Evolutionary conservation across 139 green algal genomes (phyloP), one percentile per base, ranked within the genome.

Genomic region (Picochlorum sp.): DNA sequence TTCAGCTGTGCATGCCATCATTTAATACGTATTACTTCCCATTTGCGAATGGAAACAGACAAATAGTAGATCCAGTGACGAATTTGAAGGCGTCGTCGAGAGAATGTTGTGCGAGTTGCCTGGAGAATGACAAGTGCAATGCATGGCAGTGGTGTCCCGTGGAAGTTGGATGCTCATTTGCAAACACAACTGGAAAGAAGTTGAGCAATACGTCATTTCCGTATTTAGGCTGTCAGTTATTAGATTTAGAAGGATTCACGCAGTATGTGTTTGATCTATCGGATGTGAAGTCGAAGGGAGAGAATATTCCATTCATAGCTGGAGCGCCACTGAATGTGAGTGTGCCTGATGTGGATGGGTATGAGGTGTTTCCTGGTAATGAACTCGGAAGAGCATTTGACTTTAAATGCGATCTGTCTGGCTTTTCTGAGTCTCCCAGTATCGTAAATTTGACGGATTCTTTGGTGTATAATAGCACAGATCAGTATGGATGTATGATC

Each of bases 211-310:
- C 10, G 2, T n/a, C 5, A 28, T 77, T 69, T 18, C 71, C 71
- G n/a, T 68, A 77, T 54, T 41, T 56, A 10, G 71, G 71, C 46
- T 77, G 71, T 57, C 64, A 77, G 57, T 64, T 77, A 6, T 34
- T 77, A 8, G 28, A 62, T 28, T 45, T 77, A 1, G n/a, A n/a
- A 16, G 46, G 13, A 14, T 77, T 69, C 46, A 34, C 18, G 4
- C 69, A 62, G 14, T 60, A 62, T 32, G 32, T 62, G n/a, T 24
- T 66, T 37, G 57, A 49, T 16, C 14, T 56, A 1, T 52, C 32
- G 1, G 16, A 23, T 11, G 14, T 58, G 9, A 28, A 32, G 58
- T 21, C 23, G 20, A 47, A 26, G 4, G 54, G 56, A n/a, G 44
- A 49, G 21, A 16, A 28, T 15, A 63, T 73, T 57, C 34, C 65